Evolutionary conservation across 495 filamentous ascomycete species (phyloP).

Genomic region (Penicillium salamii): DNA sequence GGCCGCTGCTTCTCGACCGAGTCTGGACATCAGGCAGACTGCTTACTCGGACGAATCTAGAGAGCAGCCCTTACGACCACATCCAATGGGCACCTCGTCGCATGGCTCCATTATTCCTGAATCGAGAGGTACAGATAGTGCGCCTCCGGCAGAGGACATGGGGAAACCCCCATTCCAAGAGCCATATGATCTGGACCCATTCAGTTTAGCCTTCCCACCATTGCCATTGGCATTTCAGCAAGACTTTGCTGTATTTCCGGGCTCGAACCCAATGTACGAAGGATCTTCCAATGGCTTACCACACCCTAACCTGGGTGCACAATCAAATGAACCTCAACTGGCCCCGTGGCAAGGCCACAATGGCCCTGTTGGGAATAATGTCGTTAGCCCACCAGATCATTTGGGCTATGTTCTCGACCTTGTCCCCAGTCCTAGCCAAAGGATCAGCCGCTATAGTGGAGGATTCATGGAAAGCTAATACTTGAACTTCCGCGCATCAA

Average conservation of each 20-base stretch:
- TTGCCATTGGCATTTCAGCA: conserved; percentile 33
- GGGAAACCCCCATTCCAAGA: conserved; percentile 8
- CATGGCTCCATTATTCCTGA: background rate
- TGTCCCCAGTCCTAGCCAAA: conserved; percentile 11
- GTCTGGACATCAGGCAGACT: conserved; percentile 34
- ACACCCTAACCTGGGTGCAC: background rate
- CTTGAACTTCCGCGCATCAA: too few species aligned
- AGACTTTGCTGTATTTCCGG: conserved; percentile 10
- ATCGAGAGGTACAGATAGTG: too few species aligned
- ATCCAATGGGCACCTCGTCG: background rate
- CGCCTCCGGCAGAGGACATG: background rate
- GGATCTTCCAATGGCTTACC: background rate
- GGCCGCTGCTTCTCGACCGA: conserved; percentile 5
- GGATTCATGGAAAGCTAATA: background rate
- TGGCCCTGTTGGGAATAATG: background rate
- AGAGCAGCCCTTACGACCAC: background rate
- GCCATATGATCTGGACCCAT: conserved; percentile 13
- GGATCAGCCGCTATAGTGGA: conserved; percentile 15
- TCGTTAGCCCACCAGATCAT: conserved; percentile 6
- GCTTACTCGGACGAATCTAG: conserved; percentile 31
- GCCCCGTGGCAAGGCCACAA: conserved; percentile 4
- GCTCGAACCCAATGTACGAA: conserved; percentile 3
- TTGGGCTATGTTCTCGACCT: background rate
- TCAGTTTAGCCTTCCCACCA: conserved; percentile 35
- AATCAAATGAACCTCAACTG: background rate